A percentile compares a stretch with the other conserved stretches of the same genome.
Conservation (phyloP, 352 stramenopile genomes). For the Blastocystis sp. region DNA sequence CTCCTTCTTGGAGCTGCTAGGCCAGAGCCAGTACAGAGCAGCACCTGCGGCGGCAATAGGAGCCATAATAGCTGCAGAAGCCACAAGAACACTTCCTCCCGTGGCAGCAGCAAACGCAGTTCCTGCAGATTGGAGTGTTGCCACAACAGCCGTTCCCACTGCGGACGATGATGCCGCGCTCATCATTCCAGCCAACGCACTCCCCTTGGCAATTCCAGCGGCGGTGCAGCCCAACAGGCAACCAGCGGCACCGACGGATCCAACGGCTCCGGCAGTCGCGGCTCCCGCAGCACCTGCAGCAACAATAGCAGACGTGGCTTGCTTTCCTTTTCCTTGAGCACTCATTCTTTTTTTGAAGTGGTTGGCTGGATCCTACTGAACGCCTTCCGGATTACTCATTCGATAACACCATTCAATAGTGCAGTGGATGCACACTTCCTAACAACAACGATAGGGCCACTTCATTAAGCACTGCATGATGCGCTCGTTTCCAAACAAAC, state of each 20-base stretch:
- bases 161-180: not conserved
- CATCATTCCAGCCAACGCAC: not conserved
- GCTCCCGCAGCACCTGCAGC: not conserved
- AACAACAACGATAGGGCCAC: too few species aligned
- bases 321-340: too few species aligned
- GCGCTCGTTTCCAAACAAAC: too few species aligned
- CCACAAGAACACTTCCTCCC: not conserved
- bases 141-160: not conserved
- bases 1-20: not conserved
- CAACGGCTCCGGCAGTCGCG: not conserved
- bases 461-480: too few species aligned
- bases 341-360: too few species aligned
- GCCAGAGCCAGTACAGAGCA: not conserved
- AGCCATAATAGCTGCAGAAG: conserved; percentile 2
- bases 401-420: too few species aligned
- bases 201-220: not conserved
- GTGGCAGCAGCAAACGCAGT: not conserved
- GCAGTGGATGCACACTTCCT: too few species aligned
- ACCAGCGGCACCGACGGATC: not conserved
- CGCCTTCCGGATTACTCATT: too few species aligned
- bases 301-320: not conserved
- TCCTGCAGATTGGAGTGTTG: conserved; percentile 1
- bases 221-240: not conserved
- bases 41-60: not conserved
- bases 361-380: too few species aligned